phyloP scores from a whole-genome alignment of 202 grass and related monocot species.

The Panicum virgatum region DNA sequence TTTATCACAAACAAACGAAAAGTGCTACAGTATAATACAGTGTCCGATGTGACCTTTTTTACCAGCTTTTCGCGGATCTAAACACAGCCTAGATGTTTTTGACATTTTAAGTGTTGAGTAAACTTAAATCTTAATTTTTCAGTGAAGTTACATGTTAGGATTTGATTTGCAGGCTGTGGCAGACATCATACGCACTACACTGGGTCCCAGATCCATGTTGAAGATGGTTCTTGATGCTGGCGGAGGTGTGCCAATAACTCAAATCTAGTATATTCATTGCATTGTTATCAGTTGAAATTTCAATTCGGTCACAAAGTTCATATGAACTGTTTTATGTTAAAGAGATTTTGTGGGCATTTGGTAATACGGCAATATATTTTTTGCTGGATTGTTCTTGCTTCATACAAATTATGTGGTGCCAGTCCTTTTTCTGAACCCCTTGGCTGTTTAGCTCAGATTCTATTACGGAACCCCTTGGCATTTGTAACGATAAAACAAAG shows the following conservation, averaged over 20 bases:
- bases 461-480: not conserved
- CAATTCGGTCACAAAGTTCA: not conserved
- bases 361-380: not conserved
- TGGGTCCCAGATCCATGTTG: constrained; percentile 95
- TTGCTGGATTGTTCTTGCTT: not conserved
- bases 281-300: not conserved
- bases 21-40: too few relatives aligned
- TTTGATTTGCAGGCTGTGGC: constrained; percentile 79
- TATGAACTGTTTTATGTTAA: not conserved
- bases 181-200: constrained; percentile 95
- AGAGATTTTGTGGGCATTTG: not conserved
- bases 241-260: constrained; percentile 57
- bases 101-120: too few relatives aligned
- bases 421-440: not conserved
- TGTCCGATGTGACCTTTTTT: too few relatives aligned
- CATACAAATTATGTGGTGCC: not conserved
- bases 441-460: not conserved
- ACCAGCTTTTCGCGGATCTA: too few relatives aligned
- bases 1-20: too few relatives aligned
- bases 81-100: not conserved
- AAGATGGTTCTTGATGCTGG: constrained; percentile 98
- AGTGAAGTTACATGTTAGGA: not conserved
- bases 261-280: not conserved
- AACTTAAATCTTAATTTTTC: not conserved
- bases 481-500: not conserved